phyloP scores from a whole-genome alignment of 345 rosid species.

The Salix suchowensis region DNA sequence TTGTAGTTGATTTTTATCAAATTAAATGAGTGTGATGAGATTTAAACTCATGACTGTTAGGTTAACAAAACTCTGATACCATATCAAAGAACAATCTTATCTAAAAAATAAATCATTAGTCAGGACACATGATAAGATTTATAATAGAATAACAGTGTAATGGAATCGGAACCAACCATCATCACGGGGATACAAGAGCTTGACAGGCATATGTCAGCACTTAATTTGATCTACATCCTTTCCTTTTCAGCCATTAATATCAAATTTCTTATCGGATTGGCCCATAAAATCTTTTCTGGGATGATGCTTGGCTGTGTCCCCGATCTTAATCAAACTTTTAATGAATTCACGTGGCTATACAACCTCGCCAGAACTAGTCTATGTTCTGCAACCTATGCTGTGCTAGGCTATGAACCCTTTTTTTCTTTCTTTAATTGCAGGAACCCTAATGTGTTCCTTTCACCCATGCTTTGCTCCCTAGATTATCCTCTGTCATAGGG shows the following conservation, averaged over 20 bases:
- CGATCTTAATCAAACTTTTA: not conserved
- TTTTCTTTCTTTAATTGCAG: not conserved
- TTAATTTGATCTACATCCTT: not conserved
- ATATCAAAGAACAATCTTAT: fast-evolving
- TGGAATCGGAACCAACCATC: too few relatives aligned
- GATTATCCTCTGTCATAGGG: not conserved
- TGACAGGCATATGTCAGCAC: too few relatives aligned
- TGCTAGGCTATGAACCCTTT: not conserved
- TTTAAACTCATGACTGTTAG: too few relatives aligned
- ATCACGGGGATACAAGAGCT: too few relatives aligned
- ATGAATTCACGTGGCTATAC: not conserved
- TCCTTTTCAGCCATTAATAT: not conserved
- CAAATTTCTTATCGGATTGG: not conserved
- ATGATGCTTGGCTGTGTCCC: not conserved
- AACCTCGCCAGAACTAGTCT: not conserved
- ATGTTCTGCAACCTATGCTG: not conserved
- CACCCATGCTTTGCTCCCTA: not conserved
- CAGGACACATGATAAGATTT: too few relatives aligned
- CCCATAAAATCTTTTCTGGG: conserved; percentile 10
- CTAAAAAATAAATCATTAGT: too few relatives aligned
- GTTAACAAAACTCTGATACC: fast-evolving
- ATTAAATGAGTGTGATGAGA: too few relatives aligned
- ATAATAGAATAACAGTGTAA: too few relatives aligned
- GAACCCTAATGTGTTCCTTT: not conserved
- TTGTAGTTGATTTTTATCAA: too few relatives aligned